Base-by-base conservation (phyloP, 495 filamentous ascomycete genomes). In the Hyaloscypha hepaticicola region DNA sequence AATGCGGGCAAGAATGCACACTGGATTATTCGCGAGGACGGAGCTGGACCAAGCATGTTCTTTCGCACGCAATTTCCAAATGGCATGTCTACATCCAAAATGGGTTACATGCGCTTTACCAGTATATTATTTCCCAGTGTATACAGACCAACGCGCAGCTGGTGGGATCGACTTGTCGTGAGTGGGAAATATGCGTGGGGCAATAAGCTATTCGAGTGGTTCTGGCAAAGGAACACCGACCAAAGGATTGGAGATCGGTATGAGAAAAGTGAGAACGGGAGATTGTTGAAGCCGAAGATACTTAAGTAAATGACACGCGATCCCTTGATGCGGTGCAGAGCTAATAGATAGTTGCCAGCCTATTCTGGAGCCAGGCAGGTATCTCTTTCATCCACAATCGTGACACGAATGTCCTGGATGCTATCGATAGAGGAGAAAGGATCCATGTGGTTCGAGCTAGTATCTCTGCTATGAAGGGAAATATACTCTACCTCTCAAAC, bases 1-100 rank as follows among this genome's bases (percentile, higher is more conserved):
- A 62, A 66, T 16, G 65, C 70, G 2, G 77, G 78, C 2, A 79
- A 79, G 64, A 66, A 71, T 49, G 76, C 78, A 11, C 65, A 75
- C 53, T 77, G 75, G 77, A 51, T 78, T 22, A 71, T 72, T 27
- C 66, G 74, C 4, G 66, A 63, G 22, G 69, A 67, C 12, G 75
- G 76, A 0, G 64, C 66, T 53, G 74, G 76, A 14, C 65, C 72
- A 11, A 59, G 33, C 11, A 57, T 53, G 21, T 67, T 72, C 64
- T 69, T 64, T 48, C 61, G 50, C 2, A 48, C 74, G 2, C 66
- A 51, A 25, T 53, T 62, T 21, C 52, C 72, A 9, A 65, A 70
- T 19, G 69, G 65, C 21, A 53, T 58, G 3, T 70, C 68, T 3
- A 51, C 62, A 0, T 24, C 58, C 7, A 58, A 55, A 25, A 55